Percentiles rank a stretch among this genome's conserved stretches.
These are phyloP conservation scores for Boletus reticulatus DNA, from an alignment of 768 basidiomycete species.

Conservation along the genomic window DNA sequence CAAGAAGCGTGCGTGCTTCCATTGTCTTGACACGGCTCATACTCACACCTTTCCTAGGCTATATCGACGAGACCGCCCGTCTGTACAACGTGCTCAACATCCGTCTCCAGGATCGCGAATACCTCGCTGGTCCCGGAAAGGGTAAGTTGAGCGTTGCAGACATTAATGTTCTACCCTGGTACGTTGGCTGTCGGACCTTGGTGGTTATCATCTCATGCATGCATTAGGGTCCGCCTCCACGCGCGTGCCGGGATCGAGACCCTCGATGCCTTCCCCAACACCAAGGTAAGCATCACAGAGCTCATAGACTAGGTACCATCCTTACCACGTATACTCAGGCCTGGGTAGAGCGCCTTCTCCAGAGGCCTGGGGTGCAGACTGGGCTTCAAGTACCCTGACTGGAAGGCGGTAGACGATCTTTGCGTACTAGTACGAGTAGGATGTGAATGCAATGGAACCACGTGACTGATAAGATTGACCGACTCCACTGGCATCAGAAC, in stretches of 20 bases:
- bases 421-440: background rate
- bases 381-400: slow-evolving; percentile 20
- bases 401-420: background rate
- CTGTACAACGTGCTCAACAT: slow-evolving; percentile 83
- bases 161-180: slow-evolving; percentile 68
- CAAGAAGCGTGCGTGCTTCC: slow-evolving; percentile 49
- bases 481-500: background rate
- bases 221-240: slow-evolving; percentile 53
- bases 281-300: slow-evolving; percentile 42
- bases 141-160: slow-evolving; percentile 74
- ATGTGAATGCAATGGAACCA: slow-evolving; percentile 1
- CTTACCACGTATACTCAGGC: slow-evolving; percentile 13
- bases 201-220: background rate
- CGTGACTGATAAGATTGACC: slow-evolving; percentile 18
- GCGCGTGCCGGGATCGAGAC: slow-evolving; percentile 48
- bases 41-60: slow-evolving; percentile 47
- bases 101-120: slow-evolving; percentile 71
- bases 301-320: background rate
- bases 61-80: slow-evolving; percentile 76
- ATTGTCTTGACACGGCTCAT: background rate
- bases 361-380: slow-evolving; percentile 22
- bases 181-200: slow-evolving; percentile 5
- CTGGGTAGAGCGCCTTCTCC: slow-evolving; percentile 29
- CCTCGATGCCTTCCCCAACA: slow-evolving; percentile 60
- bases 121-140: slow-evolving; percentile 70